Percentiles rank a stretch among this genome's conserved stretches.
These are phyloP conservation scores for Dothiorella sarmentorum DNA, from an alignment of 2,329 filamentous ascomycete genomes.

Conservation along the genomic window DNA sequence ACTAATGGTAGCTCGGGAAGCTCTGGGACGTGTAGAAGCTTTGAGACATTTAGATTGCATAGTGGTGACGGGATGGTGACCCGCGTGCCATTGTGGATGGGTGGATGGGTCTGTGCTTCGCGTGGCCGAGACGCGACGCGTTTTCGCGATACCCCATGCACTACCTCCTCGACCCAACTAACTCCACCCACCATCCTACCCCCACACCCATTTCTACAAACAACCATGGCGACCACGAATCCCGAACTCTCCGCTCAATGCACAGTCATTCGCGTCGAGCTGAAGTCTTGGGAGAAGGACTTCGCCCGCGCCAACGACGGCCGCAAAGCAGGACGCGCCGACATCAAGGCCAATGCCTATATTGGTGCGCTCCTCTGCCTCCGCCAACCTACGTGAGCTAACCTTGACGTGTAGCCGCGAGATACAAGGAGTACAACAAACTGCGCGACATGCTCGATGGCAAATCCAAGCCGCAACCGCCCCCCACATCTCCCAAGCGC, in stretches of 20 bases:
- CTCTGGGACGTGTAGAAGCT: too few relatives aligned
- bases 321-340: conserved; percentile 66
- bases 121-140: neutral
- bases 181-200: conserved; percentile 1
- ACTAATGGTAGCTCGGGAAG: too few relatives aligned
- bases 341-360: conserved; percentile 69
- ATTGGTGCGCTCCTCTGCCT: conserved; percentile 56
- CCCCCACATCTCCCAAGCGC: conserved; percentile 28
- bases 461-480: conserved; percentile 30
- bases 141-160: neutral
- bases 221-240: neutral
- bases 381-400: conserved; percentile 7
- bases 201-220: neutral
- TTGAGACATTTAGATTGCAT: neutral
- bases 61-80: neutral
- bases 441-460: conserved; percentile 44
- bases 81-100: too few relatives aligned
- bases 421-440: conserved; percentile 74
- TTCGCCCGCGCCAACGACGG: conserved; percentile 63
- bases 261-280: conserved; percentile 55
- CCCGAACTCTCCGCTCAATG: neutral
- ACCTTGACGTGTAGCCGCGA: conserved; percentile 51
- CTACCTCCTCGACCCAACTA: neutral
- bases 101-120: neutral
- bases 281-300: conserved; percentile 71